These are phyloP conservation scores for Cylindrotheca fusiformis DNA, from an alignment of 108 stramenopile species.

Conservation along the genomic window DNA sequence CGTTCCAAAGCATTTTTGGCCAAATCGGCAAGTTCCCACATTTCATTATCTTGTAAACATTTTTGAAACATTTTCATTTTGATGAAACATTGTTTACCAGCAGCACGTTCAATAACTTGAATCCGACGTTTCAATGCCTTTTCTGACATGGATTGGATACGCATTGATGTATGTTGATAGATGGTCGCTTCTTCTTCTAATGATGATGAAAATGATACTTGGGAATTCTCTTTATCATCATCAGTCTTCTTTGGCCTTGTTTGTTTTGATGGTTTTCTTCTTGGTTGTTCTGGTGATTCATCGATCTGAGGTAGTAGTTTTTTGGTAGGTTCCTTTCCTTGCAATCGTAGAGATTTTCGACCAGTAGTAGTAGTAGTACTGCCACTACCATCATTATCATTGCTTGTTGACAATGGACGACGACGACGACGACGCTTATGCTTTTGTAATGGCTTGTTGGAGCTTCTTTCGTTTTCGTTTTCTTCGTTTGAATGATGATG, in stretches of 20 bases:
- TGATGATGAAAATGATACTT: not conserved
- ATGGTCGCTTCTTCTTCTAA: slow-evolving; percentile 45
- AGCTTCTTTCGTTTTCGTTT: not conserved
- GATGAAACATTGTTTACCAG: slow-evolving; percentile 84
- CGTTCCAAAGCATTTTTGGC: slow-evolving; percentile 80
- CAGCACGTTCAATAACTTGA: slow-evolving; percentile 83
- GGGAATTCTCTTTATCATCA: not conserved
- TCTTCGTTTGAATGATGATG: slow-evolving; percentile 58
- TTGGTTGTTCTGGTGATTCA: not conserved
- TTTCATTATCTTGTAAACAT: slow-evolving; percentile 83
- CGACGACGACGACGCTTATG: not conserved
- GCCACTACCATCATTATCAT: slow-evolving; percentile 1
- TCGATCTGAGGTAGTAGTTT: not conserved
- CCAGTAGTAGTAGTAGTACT: not conserved
- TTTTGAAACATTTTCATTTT: slow-evolving; percentile 90
- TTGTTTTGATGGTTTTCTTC: not conserved
- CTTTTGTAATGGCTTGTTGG: not conserved
- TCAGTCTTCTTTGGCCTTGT: not conserved
- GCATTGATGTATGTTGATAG: slow-evolving; percentile 86
- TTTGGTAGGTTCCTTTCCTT: slow-evolving; percentile 37
- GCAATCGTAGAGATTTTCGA: slow-evolving; percentile 58
- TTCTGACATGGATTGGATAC: slow-evolving; percentile 78
- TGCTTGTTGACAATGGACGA: not conserved
- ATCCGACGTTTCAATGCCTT: slow-evolving; percentile 69
- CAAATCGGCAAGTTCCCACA: slow-evolving; percentile 73